phyloP scores from a whole-genome alignment of 371 early-diverging fungal species.

The Chytridium lagenaria region DNA sequence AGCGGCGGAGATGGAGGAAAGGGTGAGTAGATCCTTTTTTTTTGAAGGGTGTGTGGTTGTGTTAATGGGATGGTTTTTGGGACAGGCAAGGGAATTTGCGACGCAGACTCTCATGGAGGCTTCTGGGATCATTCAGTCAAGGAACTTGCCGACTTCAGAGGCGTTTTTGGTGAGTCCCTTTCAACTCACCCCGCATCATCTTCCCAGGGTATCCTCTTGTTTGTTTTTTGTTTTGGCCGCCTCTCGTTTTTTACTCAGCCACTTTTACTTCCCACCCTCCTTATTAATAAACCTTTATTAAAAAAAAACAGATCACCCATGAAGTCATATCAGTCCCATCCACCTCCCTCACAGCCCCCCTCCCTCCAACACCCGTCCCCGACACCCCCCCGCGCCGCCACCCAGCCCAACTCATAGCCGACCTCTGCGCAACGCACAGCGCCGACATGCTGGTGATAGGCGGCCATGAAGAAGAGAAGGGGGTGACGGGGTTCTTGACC shows the following conservation, averaged over 20 bases:
- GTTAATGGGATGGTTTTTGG: no score
- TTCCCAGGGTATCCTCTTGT: no score
- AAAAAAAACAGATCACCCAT: slow-evolving; percentile 5
- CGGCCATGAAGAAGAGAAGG: background rate
- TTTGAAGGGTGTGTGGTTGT: no score
- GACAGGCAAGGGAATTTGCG: slow-evolving; percentile 13
- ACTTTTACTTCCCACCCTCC: background rate
- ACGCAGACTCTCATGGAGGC: slow-evolving; percentile 1
- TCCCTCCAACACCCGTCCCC: background rate
- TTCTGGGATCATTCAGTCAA: slow-evolving; percentile 2
- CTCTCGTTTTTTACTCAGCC: no score
- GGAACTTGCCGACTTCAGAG: slow-evolving; percentile 5
- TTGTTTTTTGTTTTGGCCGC: no score
- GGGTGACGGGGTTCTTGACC: background rate
- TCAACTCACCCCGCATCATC: no score
- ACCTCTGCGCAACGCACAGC: background rate
- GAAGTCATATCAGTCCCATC: slow-evolving; percentile 1
- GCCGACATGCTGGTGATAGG: slow-evolving; percentile 5
- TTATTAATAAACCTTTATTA: background rate
- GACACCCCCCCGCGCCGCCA: background rate
- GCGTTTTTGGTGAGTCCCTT: slow-evolving; percentile 5
- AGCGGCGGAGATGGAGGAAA: slow-evolving; percentile 6
- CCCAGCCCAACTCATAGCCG: slow-evolving; percentile 1
- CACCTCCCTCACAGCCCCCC: background rate
- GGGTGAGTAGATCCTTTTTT: no score